These are phyloP conservation scores for Podospora australis DNA, from an alignment of 495 filamentous ascomycete species.

Conservation along the genomic window DNA sequence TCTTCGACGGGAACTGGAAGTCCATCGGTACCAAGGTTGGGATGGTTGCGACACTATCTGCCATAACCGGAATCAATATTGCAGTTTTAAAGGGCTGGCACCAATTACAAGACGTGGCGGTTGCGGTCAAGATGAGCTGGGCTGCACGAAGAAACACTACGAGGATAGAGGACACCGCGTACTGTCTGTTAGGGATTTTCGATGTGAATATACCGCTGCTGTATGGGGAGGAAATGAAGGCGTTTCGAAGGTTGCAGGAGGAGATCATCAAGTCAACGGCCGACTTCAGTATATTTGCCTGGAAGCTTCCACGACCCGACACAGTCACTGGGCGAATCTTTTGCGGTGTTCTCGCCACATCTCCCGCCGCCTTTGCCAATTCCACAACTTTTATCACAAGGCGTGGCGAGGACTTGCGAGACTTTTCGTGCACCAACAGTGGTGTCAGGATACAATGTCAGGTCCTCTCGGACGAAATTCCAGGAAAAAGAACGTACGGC, in stretches of 20 bases:
- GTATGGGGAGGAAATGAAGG: slow-evolving; percentile 14
- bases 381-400: background rate
- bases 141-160: slow-evolving; percentile 14
- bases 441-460: background rate
- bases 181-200: slow-evolving; percentile 15
- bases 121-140: slow-evolving; percentile 15
- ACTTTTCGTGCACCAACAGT: background rate
- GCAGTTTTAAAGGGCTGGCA: background rate
- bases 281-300: slow-evolving; percentile 15
- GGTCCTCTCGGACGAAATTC: background rate
- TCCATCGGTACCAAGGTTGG: slow-evolving; percentile 14
- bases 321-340: background rate
- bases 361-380: background rate
- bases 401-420: background rate
- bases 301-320: slow-evolving; percentile 6
- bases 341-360: background rate
- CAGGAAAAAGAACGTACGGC: background rate
- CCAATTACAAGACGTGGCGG: background rate
- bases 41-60: slow-evolving; percentile 9
- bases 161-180: slow-evolving; percentile 13
- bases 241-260: slow-evolving; percentile 16
- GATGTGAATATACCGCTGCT: slow-evolving; percentile 15
- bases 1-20: slow-evolving; percentile 25
- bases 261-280: slow-evolving; percentile 4
- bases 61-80: slow-evolving; percentile 6